Base-by-base conservation (phyloP, 257 asterid species). In the Solanum sejunctum region DNA sequence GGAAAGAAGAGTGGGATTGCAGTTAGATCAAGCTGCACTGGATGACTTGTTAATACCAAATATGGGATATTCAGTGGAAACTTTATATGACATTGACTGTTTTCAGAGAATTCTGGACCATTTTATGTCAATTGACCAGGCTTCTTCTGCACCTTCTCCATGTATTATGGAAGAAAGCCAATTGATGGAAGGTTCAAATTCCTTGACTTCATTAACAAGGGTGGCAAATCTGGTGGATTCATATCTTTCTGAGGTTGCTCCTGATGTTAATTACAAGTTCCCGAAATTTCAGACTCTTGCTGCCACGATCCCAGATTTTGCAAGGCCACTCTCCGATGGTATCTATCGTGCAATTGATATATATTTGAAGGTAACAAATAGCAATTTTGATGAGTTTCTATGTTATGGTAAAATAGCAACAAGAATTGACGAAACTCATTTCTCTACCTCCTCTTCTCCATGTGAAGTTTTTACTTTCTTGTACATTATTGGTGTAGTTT, bases 261-360 rank as follows among this genome's bases (percentile, higher is more conserved):
- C 95, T 0, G 98, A 96, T 70, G 93, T 87, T 21, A 92, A 96
- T 78, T 86, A 92, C 9, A 94, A 92, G 90, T 90, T 93, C 52
- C 94, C 93, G 4, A 96, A 96, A 45, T 96, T 96, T 80, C 98
- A 87, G 69, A 77, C 96, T 23, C 91, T 96, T 45, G 97, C 96
- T 66, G 95, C 98, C 9, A 92, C 94, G 0, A 80, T 96, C 81
- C 98, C 99, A 11, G 98, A 94, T 82, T 93, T 94, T 81, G 99
- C 98, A 20, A 87, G 99, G 87, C 95, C 96, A 0, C 84, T 90
- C 54, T 88, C 95, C 5, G 98, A 94, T 85, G 98, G 99, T 45
- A 86, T 96, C 60, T 96, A 96, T 81, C 96, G 99, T 0, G 98
- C 99, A 15, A 92, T 93, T 41, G 98, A 96, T 80, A 91, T 96